phyloP scores from a whole-genome alignment of 257 asterid genomes.

The Nemophila menziesii region DNA sequence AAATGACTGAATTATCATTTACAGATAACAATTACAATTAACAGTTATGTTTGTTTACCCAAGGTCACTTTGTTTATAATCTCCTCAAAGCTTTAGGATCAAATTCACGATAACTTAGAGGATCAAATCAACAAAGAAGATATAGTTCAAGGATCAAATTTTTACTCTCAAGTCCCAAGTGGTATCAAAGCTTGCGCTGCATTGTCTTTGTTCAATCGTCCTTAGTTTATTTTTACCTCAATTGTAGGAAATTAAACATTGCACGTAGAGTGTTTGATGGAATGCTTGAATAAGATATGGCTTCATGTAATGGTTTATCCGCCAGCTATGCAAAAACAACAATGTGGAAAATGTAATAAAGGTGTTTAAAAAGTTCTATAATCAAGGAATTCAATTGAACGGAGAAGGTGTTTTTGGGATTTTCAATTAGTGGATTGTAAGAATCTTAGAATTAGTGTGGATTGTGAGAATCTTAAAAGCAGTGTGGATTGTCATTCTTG shows the following conservation, averaged over 20 bases:
- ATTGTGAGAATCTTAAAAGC: slow-evolving; percentile 56
- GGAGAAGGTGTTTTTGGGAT: no score
- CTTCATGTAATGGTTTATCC: slow-evolving; percentile 67
- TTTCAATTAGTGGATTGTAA: slow-evolving; percentile 85
- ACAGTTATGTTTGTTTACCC: no score
- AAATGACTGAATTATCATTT: no score
- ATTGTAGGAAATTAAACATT: slow-evolving; percentile 29
- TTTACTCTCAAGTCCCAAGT: no score
- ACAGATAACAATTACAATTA: no score
- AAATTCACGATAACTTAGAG: no score
- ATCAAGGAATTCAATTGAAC: slow-evolving; percentile 50
- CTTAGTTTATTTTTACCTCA: slow-evolving; percentile 57
- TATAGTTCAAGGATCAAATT: no score
- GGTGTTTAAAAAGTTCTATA: slow-evolving; percentile 30
- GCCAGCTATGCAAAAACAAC: slow-evolving; percentile 76
- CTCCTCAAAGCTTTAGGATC: no score
- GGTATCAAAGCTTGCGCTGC: slow-evolving; percentile 64
- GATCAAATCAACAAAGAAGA: no score
- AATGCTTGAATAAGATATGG: slow-evolving; percentile 48
- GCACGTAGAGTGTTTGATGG: slow-evolving; percentile 47
- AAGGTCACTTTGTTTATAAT: no score
- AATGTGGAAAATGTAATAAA: slow-evolving; percentile 36
- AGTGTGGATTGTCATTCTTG: no score
- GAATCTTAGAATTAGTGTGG: slow-evolving; percentile 81
- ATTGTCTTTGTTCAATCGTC: slow-evolving; percentile 56